These are phyloP conservation scores for Hirsutella thompsonii DNA, from an alignment of 2,329 filamentous ascomycete genomes.

Conservation along the genomic window DNA sequence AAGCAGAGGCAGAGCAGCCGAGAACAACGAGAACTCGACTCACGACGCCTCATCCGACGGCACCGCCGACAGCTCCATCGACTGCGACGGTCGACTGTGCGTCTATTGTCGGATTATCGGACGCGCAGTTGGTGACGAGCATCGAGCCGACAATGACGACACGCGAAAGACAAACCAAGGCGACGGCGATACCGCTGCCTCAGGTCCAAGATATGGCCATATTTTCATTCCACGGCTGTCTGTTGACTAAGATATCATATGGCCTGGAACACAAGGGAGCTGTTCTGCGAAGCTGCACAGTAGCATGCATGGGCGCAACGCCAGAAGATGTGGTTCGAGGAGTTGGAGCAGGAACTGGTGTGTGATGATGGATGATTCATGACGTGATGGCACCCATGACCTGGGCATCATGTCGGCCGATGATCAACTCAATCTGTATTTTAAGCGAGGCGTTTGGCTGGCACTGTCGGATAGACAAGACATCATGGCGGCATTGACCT, in stretches of 20 bases:
- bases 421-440: no score
- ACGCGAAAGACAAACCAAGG: not conserved
- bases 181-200: not conserved
- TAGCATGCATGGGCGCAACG: slow-evolving; percentile 2
- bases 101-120: not conserved
- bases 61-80: not conserved
- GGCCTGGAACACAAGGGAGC: not conserved
- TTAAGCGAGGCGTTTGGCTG: no score
- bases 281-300: slow-evolving; percentile 2
- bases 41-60: no score
- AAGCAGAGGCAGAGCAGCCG: not conserved
- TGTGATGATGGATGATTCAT: slow-evolving; percentile 2
- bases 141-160: not conserved
- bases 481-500: no score
- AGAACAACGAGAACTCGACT: not conserved
- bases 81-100: slow-evolving; percentile 1
- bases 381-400: no score
- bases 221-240: slow-evolving; percentile 5
- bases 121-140: not conserved
- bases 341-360: not conserved
- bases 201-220: slow-evolving; percentile 3
- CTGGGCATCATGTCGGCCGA: no score
- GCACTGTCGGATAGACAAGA: no score
- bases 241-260: slow-evolving; percentile 5
- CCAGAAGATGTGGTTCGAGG: not conserved